These are phyloP conservation scores for Amanita fuliginea DNA, from an alignment of 768 basidiomycete genomes.

Conservation along the genomic window DNA sequence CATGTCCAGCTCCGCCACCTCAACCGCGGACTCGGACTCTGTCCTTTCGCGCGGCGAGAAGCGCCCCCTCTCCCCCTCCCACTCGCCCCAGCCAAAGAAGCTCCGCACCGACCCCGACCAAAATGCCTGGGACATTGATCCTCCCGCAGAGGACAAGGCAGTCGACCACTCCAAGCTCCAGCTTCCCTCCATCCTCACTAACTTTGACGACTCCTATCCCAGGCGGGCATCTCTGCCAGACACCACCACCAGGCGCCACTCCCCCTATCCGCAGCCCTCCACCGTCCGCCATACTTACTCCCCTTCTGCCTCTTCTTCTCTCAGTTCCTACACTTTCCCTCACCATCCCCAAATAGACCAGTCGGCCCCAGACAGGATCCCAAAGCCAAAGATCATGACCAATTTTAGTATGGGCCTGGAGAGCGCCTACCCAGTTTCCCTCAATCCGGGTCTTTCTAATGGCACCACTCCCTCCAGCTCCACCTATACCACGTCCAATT, in stretches of 20 bases:
- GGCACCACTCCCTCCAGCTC: slow-evolving; percentile 41
- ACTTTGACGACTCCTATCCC: slow-evolving; percentile 50
- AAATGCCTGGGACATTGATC: slow-evolving; percentile 22
- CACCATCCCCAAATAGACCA: slow-evolving; percentile 23
- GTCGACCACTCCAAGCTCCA: slow-evolving; percentile 46
- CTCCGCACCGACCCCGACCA: slow-evolving; percentile 23
- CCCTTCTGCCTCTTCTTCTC: slow-evolving; percentile 29
- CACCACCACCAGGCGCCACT: slow-evolving; percentile 30
- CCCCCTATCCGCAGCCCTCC: slow-evolving; percentile 42
- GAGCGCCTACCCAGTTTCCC: slow-evolving; percentile 30
- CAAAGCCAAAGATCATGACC: slow-evolving; percentile 36
- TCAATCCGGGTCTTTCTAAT: slow-evolving; percentile 38
- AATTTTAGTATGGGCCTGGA: slow-evolving; percentile 30
- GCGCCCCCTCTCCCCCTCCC: slow-evolving; percentile 42
- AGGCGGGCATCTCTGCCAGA: slow-evolving; percentile 62
- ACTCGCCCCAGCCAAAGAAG: slow-evolving; percentile 45
- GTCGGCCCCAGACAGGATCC: slow-evolving; percentile 23
- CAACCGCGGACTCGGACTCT: slow-evolving; percentile 58
- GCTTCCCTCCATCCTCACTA: slow-evolving; percentile 64
- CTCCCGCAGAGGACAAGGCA: slow-evolving; percentile 26
- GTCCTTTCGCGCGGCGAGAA: slow-evolving; percentile 51
- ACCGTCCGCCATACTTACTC: slow-evolving; percentile 36
- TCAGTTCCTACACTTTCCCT: slow-evolving; percentile 44
- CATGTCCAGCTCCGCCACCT: slow-evolving; percentile 71
- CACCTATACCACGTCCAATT: slow-evolving; percentile 35